A percentile compares a stretch with the other conserved stretches of the same genome.
phyloP scores from a whole-genome alignment of 2,329 filamentous ascomycete species.

The Ceratocystis cubensis region DNA sequence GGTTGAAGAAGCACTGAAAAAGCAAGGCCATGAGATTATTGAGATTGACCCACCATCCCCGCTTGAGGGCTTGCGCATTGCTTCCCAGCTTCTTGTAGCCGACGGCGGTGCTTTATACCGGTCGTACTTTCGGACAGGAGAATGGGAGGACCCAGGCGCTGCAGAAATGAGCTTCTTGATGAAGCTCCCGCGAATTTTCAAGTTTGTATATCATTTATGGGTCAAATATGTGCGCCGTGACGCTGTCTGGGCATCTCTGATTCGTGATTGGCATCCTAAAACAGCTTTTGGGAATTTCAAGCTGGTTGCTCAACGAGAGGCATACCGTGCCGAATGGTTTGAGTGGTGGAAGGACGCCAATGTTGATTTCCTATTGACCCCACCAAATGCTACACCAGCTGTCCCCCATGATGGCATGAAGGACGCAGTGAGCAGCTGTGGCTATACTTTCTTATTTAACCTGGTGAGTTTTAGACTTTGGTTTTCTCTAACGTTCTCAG shows the following conservation, averaged over 20 bases:
- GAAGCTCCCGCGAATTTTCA: slow-evolving; percentile 57
- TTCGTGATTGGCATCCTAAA: slow-evolving; percentile 62
- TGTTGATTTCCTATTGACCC: slow-evolving; percentile 67
- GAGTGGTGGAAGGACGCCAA: slow-evolving; percentile 67
- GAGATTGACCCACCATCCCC: slow-evolving; percentile 53
- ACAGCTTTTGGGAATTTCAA: slow-evolving; percentile 70
- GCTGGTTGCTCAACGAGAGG: slow-evolving; percentile 63
- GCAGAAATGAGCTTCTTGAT: slow-evolving; percentile 63
- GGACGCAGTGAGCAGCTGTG: slow-evolving; percentile 72
- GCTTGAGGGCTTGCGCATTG: slow-evolving; percentile 63
- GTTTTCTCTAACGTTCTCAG: background rate
- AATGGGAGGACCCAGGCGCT: slow-evolving; percentile 68
- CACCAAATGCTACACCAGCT: slow-evolving; percentile 83
- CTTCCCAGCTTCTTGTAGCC: slow-evolving; percentile 67
- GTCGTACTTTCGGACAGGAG: slow-evolving; percentile 61
- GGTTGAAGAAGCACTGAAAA: slow-evolving; percentile 54
- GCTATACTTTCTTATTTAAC: slow-evolving; percentile 91
- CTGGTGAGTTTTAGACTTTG: slow-evolving; percentile 40
- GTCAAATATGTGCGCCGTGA: slow-evolving; percentile 74
- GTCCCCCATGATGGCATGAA: slow-evolving; percentile 79
- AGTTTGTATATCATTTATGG: slow-evolving; percentile 80
- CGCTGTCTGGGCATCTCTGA: slow-evolving; percentile 61
- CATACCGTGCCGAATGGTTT: slow-evolving; percentile 66
- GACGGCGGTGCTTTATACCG: slow-evolving; percentile 74
- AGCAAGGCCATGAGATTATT: slow-evolving; percentile 63